Evolutionary conservation across 2,329 filamentous ascomycete species (phyloP).

Genomic region (Helotiales sp.): DNA sequence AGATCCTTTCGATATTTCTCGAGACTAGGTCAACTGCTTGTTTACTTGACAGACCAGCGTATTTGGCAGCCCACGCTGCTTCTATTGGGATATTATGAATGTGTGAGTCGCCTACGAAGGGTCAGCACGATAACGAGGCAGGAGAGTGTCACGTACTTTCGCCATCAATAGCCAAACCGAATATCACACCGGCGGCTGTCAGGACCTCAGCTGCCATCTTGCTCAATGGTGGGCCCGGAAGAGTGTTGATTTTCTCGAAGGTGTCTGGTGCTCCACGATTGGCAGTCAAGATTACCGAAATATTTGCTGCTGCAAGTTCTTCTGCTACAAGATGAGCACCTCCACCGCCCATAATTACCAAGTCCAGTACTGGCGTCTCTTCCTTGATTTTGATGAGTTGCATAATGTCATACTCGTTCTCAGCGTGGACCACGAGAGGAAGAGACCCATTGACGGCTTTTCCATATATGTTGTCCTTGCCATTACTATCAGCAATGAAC

Average conservation of each 20-base stretch:
- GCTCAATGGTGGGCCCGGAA: conserved; percentile 44
- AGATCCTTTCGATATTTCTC: conserved; percentile 42
- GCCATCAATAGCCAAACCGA: conserved; percentile 35
- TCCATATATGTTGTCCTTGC: conserved; percentile 40
- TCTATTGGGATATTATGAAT: conserved; percentile 42
- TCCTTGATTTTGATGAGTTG: conserved; percentile 42
- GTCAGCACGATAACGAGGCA: background rate
- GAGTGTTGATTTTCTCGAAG: conserved; percentile 40
- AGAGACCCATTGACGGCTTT: conserved; percentile 39
- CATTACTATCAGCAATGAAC: conserved; percentile 37
- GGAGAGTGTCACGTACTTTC: conserved; percentile 26
- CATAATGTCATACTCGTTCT: conserved; percentile 43
- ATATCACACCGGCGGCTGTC: conserved; percentile 41
- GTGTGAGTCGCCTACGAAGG: conserved; percentile 35
- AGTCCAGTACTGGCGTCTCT: conserved; percentile 36
- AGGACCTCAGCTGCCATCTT: conserved; percentile 40
- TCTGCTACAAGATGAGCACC: conserved; percentile 41
- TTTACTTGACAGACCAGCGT: conserved; percentile 37
- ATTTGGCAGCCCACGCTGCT: conserved; percentile 43
- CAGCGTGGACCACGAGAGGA: conserved; percentile 42
- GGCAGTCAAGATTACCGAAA: conserved; percentile 44
- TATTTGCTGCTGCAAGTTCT: conserved; percentile 40
- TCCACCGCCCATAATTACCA: conserved; percentile 41
- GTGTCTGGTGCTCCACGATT: conserved; percentile 36
- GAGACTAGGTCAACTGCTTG: conserved; percentile 41